Evolutionary conservation across 192 early-diverging fungal species (phyloP), one percentile per base, ranked within the genome.

Genomic region (Rhizoclosmatium globosum): DNA sequence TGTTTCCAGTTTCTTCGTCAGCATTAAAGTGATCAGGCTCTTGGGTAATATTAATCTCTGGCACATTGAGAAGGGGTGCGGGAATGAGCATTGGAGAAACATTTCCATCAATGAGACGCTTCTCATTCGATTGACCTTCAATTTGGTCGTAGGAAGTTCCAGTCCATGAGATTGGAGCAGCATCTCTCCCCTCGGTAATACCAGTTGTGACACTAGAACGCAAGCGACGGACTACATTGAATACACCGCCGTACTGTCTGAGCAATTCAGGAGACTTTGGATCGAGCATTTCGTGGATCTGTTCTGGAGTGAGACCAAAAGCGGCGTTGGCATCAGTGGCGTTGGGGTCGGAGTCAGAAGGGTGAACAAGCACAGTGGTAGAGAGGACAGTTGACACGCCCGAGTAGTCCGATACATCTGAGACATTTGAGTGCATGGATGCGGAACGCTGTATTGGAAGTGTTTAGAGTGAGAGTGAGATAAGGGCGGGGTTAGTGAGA

Each of bases 281-380:
- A 57, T 87, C 86, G 47, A 88, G 57, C 43, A 89, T 75, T 31
- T 83, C 81, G 31, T 66, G 57, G 44, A 89, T 80, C 50, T 84
- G 48, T 19, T 85, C 81, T 9, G 81, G 43, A 31, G 68, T 78
- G 50, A 83, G 17, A 45, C 74, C 75, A 50, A 83, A 83, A 2
- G 45, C 31, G 43, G 23, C 50, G 42, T 67, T 15, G 17, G 41
- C 9, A 21, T 17, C 44, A 4, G 45, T 31, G 6, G 44, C 17
- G 62, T 46, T 23, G 7, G 31, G 11, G 17, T 47, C 21, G 21
- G 7, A 15, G 60, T 21, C 47, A 13, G 21, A 21, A 39, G 11
- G n/a, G 17, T 68, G 41, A 11, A 9, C n/a, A 64, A 11, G 11
- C 23, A 15, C 17, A 47, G 13, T 45, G 67, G 7, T 13, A 47